Evolutionary conservation across 164 flowering plant genomes (phyloP).

Genomic region (grape (Vitis vinifera)): ASM3070453v1 NC_081807.1:3611001-3611500

Average conservation of each 20-base stretch:
- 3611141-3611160: constrained; percentile 40
- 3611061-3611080: constrained; percentile 71
- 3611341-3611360: constrained; percentile 1
- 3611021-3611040: constrained; percentile 60
- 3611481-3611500: constrained; percentile 26
- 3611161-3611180: constrained; percentile 29
- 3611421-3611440: constrained; percentile 24
- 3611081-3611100: constrained; percentile 48
- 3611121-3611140: constrained; percentile 45
- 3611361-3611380: constrained; percentile 7
- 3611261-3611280: neutral
- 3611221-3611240: constrained; percentile 6
- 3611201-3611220: neutral
- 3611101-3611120: constrained; percentile 21
- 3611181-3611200: constrained; percentile 2
- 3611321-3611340: neutral
- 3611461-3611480: constrained; percentile 24
- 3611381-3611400: constrained; percentile 7
- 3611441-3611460: constrained; percentile 7
- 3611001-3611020: constrained; percentile 40
- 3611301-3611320: neutral
- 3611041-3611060: constrained; percentile 72
- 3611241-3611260: neutral
- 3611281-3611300: neutral
- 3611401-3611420: constrained; percentile 28